Percentiles rank a stretch among this genome's conserved stretches.
These are phyloP conservation scores for Lolium multiflorum DNA, from an alignment of 176 grass and related monocot species.

Conservation along the genomic window DNA sequence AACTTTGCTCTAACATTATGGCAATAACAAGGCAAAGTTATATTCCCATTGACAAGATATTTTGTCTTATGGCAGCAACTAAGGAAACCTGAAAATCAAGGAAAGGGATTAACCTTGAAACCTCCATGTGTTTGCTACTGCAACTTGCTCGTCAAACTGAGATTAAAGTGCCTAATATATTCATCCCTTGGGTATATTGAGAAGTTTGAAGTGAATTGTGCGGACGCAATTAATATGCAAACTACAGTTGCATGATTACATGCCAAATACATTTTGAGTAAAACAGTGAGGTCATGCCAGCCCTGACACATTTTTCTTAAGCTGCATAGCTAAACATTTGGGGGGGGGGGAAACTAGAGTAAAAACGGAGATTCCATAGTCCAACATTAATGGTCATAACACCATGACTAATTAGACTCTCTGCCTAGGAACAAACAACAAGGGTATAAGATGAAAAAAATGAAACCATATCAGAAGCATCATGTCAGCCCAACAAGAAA, in stretches of 20 bases:
- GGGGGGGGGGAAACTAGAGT: neutral
- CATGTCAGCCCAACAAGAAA: neutral
- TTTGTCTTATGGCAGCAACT: neutral
- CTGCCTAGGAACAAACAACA: constrained; percentile 4
- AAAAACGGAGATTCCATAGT: neutral
- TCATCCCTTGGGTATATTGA: neutral
- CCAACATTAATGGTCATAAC: neutral
- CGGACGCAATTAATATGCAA: neutral
- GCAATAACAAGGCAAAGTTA: neutral
- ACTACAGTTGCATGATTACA: neutral
- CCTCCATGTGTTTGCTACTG: neutral
- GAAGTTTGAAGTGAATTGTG: neutral
- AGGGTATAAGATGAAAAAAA: neutral
- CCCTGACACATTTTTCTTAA: neutral
- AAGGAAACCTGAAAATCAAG: neutral
- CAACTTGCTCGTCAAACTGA: neutral
- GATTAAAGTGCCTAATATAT: neutral
- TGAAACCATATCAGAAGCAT: constrained; percentile 4
- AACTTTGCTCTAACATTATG: neutral
- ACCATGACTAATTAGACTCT: neutral
- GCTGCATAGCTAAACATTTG: neutral
- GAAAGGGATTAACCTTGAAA: neutral
- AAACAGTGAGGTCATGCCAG: no score
- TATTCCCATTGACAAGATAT: neutral
- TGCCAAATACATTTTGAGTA: constrained; percentile 10